Percentiles rank a stretch among this genome's conserved stretches.
These are phyloP conservation scores for Opeltia flavorubescens DNA, from an alignment of 495 filamentous ascomycete species.

Conservation along the genomic window DNA sequence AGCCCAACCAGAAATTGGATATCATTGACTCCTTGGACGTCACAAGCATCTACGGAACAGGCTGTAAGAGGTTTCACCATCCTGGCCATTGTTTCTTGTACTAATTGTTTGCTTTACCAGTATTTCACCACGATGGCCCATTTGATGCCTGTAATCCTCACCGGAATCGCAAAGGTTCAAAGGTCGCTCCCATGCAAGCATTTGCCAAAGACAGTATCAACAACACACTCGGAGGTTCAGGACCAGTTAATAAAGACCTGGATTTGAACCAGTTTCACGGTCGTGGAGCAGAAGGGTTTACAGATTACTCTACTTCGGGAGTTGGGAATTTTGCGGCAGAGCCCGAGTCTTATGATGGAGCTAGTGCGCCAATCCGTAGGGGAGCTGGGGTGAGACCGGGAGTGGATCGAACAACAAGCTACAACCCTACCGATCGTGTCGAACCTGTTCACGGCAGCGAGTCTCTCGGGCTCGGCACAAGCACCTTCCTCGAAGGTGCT, in stretches of 20 bases:
- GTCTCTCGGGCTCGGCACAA: conserved; percentile 76
- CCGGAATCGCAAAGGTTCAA: conserved; percentile 73
- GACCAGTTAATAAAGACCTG: conserved; percentile 67
- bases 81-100: not conserved
- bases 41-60: conserved; percentile 90
- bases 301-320: conserved; percentile 48
- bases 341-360: conserved; percentile 15
- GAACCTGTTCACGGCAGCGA: conserved; percentile 73
- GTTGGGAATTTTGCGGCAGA: conserved; percentile 18
- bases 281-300: conserved; percentile 66
- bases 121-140: conserved; percentile 97
- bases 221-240: conserved; percentile 79
- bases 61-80: conserved; percentile 48
- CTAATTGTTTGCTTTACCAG: conserved; percentile 28
- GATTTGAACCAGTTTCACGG: conserved; percentile 78
- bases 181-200: conserved; percentile 87
- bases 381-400: conserved; percentile 21
- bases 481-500: conserved; percentile 90
- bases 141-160: conserved; percentile 97
- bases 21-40: conserved; percentile 97
- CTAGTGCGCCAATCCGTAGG: conserved; percentile 16
- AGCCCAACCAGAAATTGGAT: conserved; percentile 55
- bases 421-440: conserved; percentile 43
- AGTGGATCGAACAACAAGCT: conserved; percentile 25
- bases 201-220: conserved; percentile 86